These are phyloP conservation scores for Pulicaria dysenterica DNA, from an alignment of 129 eudicot species.

Conservation along the genomic window DNA sequence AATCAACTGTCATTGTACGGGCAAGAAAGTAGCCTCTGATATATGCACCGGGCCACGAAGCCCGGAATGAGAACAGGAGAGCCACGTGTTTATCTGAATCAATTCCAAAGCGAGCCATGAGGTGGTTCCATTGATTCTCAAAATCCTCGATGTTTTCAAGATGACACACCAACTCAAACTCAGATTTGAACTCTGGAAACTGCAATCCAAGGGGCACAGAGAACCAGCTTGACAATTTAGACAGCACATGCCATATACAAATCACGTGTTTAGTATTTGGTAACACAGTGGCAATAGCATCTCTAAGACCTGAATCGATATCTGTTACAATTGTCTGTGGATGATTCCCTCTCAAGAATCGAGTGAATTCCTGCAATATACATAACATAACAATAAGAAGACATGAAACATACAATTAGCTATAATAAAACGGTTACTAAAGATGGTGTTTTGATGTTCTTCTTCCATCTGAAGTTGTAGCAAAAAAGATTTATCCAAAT, in stretches of 20 bases:
- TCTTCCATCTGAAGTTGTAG: no score
- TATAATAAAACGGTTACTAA: no score
- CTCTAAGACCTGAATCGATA: constrained; percentile 65
- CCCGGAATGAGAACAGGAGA: constrained; percentile 54
- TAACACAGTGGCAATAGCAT: constrained; percentile 66
- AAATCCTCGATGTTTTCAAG: constrained; percentile 71
- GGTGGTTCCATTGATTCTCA: constrained; percentile 80
- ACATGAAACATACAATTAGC: not conserved
- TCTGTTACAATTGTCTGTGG: constrained; percentile 82
- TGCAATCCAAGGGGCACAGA: constrained; percentile 57
- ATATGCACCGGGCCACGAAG: constrained; percentile 63
- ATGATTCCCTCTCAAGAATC: constrained; percentile 61
- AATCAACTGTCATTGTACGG: constrained; percentile 56
- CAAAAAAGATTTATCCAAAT: not conserved
- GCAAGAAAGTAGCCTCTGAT: constrained; percentile 65
- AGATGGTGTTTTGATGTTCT: no score
- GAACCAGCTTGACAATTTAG: constrained; percentile 76
- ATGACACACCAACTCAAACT: constrained; percentile 63
- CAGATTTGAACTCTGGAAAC: constrained; percentile 60
- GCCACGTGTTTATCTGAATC: constrained; percentile 65
- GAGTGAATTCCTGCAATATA: constrained; percentile 55
- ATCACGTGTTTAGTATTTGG: constrained; percentile 69
- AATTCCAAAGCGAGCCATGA: constrained; percentile 61
- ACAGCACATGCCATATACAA: constrained; percentile 55
- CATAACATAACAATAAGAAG: constrained; percentile 22